Base-by-base conservation (phyloP, 164 flowering plant species). In the Cinnamomum micranthum region DNA sequence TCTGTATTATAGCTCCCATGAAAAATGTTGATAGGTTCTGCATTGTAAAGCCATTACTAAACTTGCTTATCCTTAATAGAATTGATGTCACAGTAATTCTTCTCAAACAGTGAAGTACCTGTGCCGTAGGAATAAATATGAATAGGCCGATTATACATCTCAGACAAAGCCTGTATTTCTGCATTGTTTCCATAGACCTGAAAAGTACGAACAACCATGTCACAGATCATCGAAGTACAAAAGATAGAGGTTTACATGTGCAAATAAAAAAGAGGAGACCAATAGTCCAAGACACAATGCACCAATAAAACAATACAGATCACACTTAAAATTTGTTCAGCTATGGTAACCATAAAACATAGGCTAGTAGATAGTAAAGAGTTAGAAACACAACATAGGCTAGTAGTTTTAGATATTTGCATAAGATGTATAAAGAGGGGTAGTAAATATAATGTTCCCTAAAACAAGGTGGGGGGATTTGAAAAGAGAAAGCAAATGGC, bases 171-270 rank as follows among this genome's bases (percentile, higher is more conserved):
- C 84, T 96, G 99, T 73, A 96, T 94, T 84, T 96, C 99, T 75
- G 88, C 85, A 86, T 96, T 96, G 82, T 96, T 96, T 68, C 98
- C 99, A 80, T 96, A 96, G n/a, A 92, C 98, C 99, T 96, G 82
- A 31, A 50, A 47, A 74, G 62, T 70, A 17, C 15, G 35, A 51
- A 66, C 17, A 20, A 59, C 23, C n/a, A 58, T 24, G 63, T 22
- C 69, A 66, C 19, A 64, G 5, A n/a, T 74, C 24, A 17, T 47
- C 2, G 52, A 65, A 24, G 65, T 13, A 50, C 6, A 55, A 72
- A n/a, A 41, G 10, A 22, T 35, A 41, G 23, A 55, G 55, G 11
- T 71, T 2, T 15, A 58, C 41, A 27, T 25, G 12, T 58, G 24
- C 65, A 59, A 3, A 58, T 9, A 63, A 19, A 58, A 23, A 22